These are phyloP conservation scores for Wallacemonas sp. DNA, from an alignment of 208 protist genomes.

Conservation along the genomic window DNA sequence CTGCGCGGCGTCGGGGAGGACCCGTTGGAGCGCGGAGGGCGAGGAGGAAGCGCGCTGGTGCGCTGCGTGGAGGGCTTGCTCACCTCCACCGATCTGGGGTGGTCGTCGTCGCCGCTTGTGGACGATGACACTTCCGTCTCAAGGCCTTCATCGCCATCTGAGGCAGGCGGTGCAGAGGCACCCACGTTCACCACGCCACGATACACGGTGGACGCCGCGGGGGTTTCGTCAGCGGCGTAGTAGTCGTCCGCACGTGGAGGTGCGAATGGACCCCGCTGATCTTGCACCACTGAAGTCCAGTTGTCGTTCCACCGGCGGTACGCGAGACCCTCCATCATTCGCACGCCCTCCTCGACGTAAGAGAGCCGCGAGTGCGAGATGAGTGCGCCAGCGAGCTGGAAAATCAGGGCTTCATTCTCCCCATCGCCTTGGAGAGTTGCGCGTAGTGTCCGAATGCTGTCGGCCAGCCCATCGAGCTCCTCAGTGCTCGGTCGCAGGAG, in stretches of 20 bases:
- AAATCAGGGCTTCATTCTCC: slow-evolving; percentile 36
- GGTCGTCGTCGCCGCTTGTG: slow-evolving; percentile 19
- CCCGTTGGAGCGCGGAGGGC: slow-evolving; percentile 1
- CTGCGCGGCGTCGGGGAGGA: slow-evolving; percentile 5
- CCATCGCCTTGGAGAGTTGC: slow-evolving; percentile 26
- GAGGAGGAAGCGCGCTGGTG: slow-evolving; percentile 1
- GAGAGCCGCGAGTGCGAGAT: slow-evolving; percentile 58
- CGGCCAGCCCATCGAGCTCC: slow-evolving; percentile 49
- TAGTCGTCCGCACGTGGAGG: slow-evolving; percentile 3
- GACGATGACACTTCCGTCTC: slow-evolving; percentile 22
- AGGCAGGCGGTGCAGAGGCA: slow-evolving; percentile 5
- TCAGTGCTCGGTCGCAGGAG: slow-evolving; percentile 51
- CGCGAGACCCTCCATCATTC: slow-evolving; percentile 68
- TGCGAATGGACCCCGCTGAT: slow-evolving; percentile 1
- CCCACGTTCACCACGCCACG: not conserved
- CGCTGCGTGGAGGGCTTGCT: slow-evolving; percentile 16
- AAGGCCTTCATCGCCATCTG: slow-evolving; percentile 13
- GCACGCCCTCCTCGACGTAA: slow-evolving; percentile 63
- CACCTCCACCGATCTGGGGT: not conserved
- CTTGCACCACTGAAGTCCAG: slow-evolving; percentile 30
- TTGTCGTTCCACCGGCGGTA: slow-evolving; percentile 46
- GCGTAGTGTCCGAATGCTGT: slow-evolving; percentile 42
- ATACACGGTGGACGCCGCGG: not conserved
- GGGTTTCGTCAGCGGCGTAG: not conserved
- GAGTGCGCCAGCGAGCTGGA: slow-evolving; percentile 61